Base-by-base conservation (phyloP, 129 eudicot genomes). In the Arctium lappa region DNA sequence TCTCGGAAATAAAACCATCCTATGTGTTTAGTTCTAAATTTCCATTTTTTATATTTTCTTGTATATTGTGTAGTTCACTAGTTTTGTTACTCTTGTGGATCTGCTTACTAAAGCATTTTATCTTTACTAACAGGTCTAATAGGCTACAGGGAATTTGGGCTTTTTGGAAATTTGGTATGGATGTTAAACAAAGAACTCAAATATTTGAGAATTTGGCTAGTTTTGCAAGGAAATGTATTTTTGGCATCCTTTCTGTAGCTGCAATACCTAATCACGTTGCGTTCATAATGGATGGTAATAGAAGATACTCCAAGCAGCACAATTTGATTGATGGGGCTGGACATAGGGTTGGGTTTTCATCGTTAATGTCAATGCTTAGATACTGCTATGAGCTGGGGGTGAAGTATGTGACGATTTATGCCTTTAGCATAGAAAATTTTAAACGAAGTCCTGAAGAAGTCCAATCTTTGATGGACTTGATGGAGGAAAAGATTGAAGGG, bases 401-500 rank as follows among this genome's bases (percentile, higher is more conserved):
- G 10, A 93, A 91, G 60, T 86, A 86, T 36, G 86, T 92, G 4
- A 92, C 93, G 0, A 69, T 90, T 4, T 92, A 92, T 66, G 94
- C 97, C 40, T 90, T 92, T 81, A 90, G 97, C 88, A 92, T 92
- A 4, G 97, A 92, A 33, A 92, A 92, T 68, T 92, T 90, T 83
- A 92, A 84, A 81, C 36, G 95, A 34, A 78, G 88, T 10, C 94
- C 97, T 0, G 94, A 92, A 74, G 97, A 92, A 82, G 97, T 92
- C 39, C 83, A 87, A 79, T 87, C 88, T 38, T 31, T 85, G 4
- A 92, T 92, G 97, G 78, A 87, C 1, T 84, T 92, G 66, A 81
- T 92, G 60, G 88, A 79, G 79, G 97, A 90, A 38, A 90, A 90
- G 71, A 90, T 92, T 63, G 89, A 92, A 70, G 87, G 82, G 18